Evolutionary conservation across 148 eudicot genomes (phyloP), one percentile per base, ranked within the genome.

Genomic region (Amaranthus palmeri): DNA sequence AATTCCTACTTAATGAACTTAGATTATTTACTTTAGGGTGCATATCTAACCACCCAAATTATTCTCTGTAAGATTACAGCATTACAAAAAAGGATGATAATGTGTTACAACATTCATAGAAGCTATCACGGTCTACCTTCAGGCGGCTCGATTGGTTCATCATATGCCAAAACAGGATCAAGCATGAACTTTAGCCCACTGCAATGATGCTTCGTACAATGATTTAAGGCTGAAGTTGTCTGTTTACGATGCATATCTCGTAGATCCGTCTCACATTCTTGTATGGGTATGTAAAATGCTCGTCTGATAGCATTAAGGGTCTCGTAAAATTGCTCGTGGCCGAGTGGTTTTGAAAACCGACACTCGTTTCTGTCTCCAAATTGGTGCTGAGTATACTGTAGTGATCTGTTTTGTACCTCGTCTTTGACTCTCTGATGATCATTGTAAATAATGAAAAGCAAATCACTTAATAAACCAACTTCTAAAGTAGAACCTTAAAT

Each of bases 301-400:
- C 61, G 55, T 63, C 86, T 87, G 44, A 77, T 76, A 44, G 85
- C 83, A 45, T 50, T 67, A 44, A 92, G 85, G 44, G 86, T 72
- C 41, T 76, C 73, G 47, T 69, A 79, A 73, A 92, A 92, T 67
- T 87, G 83, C 44, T 89, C 89, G 52, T 89, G 97, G 11, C 84
- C 88, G 7, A 61, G 65, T 53, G 86, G 82, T 80, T 86, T 92
- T 62, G 64, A 48, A 52, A 83, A 87, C 70, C 69, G 67, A 57
- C 83, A 46, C 66, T 70, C 79, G 18, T 72, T 74, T 46, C 81
- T 76, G 55, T 47, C 77, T 53, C 73, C 79, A 46, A 75, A 78
- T 13, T 41, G 67, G 69, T 70, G 61, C 51, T 56, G 68, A 14
- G 40, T 40, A 67, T 68, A 79, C 68, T 85, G 91, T 56, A 76